Evolutionary conservation across 306 rosid species (phyloP), one percentile per base, ranked within the genome.

Genomic region (Castanea crenata): DNA sequence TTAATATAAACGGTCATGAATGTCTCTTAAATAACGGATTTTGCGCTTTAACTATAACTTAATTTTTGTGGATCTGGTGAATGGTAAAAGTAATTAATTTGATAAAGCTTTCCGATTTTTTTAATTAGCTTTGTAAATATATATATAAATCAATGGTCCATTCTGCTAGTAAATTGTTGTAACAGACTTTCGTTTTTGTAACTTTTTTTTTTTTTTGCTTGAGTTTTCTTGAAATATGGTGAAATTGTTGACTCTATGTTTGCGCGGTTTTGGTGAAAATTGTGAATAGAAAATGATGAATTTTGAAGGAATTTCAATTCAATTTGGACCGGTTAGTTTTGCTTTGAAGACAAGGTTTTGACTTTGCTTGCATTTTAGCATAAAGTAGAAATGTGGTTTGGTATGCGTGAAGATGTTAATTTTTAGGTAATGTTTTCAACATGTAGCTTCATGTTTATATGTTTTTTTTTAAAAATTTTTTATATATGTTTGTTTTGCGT

Each of bases 401-500:
- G 51, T 68, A 0, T 5, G 5, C 51, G n/a, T 68, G 16, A 34
- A 67, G 25, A 12, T 32, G 51, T 32, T 34, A 0, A 16, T 23
- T 10, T 67, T 34, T 34, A 20, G 65, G 15, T 5, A 7, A 46
- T 34, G 5, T 14, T 69, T 19, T 74, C 67, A 57, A 7, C 27
- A 23, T 12, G n/a, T 63, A 64, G 68, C 74, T 74, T 63, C 69
- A 41, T 74, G 67, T 57, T 73, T 51, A 49, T 11, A 38, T 38
- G 10, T 38, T 1, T 38, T 1, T 7, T 0, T 32, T 3, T 32
- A 1, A 6, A n/a, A n/a, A 21, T 21, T 6, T 38, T 7, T 38
- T 7, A 2, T 2, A 9, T 77, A 49, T 78, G 80, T 13, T 82
- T 79, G 64, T 77, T 11, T 63, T 84, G 19, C 23, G n/a, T 70